These are phyloP conservation scores for Aureobasidium lini DNA, from an alignment of 2,329 filamentous ascomycete species.

Conservation along the genomic window DNA sequence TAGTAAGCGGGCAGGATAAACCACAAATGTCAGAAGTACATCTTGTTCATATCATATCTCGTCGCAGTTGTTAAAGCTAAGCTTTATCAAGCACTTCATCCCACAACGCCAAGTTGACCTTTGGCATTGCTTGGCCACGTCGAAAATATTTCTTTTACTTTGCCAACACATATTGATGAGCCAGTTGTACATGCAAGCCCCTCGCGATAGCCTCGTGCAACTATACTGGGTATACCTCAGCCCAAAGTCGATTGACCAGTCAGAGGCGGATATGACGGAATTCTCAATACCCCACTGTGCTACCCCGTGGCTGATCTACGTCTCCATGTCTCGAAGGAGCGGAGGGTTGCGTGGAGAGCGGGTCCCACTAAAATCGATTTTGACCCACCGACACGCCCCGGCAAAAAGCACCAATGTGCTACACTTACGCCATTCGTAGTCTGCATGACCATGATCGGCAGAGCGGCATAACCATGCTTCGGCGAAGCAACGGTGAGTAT, in stretches of 20 bases:
- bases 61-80: background rate
- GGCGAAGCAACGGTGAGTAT: background rate
- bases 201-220: too few species aligned
- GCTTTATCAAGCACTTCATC: conserved; percentile 2
- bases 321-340: background rate
- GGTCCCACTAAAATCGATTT: background rate
- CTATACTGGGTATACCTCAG: too few species aligned
- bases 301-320: background rate
- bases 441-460: background rate
- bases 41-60: background rate
- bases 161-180: too few species aligned
- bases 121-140: background rate
- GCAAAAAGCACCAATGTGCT: background rate
- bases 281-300: background rate
- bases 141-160: background rate
- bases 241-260: background rate
- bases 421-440: background rate
- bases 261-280: background rate
- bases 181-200: too few species aligned
- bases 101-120: background rate
- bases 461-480: background rate
- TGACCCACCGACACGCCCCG: background rate
- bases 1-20: too few species aligned
- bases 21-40: background rate
- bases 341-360: background rate